phyloP scores from a whole-genome alignment of 208 protist genomes.

The Blastocrithidia nonstop region DNA sequence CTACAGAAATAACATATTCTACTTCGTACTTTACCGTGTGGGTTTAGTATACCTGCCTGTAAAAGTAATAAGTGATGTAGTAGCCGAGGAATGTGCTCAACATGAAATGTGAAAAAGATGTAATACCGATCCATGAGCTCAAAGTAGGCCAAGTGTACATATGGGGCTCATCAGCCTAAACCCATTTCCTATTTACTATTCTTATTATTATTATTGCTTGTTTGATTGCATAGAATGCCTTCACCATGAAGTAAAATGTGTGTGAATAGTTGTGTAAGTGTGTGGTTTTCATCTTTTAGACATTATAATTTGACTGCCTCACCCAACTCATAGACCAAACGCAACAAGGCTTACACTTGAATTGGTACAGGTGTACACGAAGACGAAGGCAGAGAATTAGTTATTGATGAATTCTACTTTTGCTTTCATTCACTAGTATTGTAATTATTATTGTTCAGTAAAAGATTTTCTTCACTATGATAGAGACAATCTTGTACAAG shows the following conservation, averaged over 20 bases:
- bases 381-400: background rate
- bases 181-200: too few species aligned
- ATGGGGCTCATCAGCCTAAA: slow-evolving; percentile 8
- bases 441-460: slow-evolving; percentile 3
- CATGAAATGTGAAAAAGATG: slow-evolving; percentile 48
- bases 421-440: background rate
- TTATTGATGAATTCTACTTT: background rate
- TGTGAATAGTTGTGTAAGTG: slow-evolving; percentile 26
- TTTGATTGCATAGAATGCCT: slow-evolving; percentile 10
- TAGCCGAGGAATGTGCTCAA: slow-evolving; percentile 27
- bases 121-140: slow-evolving; percentile 59
- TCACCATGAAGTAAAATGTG: slow-evolving; percentile 25
- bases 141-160: slow-evolving; percentile 64
- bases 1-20: slow-evolving; percentile 62
- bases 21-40: slow-evolving; percentile 23
- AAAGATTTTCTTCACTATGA: slow-evolving; percentile 4
- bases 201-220: too few species aligned
- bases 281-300: slow-evolving; percentile 15
- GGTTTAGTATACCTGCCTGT: slow-evolving; percentile 49
- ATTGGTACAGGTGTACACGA: background rate
- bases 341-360: slow-evolving; percentile 47
- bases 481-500: slow-evolving; percentile 12
- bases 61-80: slow-evolving; percentile 50
- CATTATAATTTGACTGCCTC: slow-evolving; percentile 37
- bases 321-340: slow-evolving; percentile 64